phyloP scores from a whole-genome alignment of 257 asterid genomes.

The Fraxinus quadrangulata region DNA sequence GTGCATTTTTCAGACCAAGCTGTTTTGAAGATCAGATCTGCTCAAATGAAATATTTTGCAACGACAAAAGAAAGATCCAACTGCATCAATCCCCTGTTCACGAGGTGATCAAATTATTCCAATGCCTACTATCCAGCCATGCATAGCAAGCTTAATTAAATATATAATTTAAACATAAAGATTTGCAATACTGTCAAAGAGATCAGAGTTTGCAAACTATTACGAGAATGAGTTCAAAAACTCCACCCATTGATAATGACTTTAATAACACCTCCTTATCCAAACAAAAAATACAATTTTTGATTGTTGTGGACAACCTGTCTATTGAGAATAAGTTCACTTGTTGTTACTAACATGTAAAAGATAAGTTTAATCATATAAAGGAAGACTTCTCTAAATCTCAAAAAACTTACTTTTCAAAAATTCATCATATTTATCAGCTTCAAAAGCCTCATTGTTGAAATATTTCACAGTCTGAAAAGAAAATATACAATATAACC shows the following conservation, averaged over 20 bases:
- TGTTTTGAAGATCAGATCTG: not conserved
- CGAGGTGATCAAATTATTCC: slow-evolving; percentile 5
- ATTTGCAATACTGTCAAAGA: not conserved
- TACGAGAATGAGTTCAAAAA: not conserved
- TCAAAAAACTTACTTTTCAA: slow-evolving; percentile 68
- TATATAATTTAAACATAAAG: not conserved
- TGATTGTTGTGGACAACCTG: not conserved
- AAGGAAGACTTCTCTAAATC: slow-evolving; percentile 18
- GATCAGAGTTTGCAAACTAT: not conserved
- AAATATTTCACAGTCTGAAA: slow-evolving; percentile 96
- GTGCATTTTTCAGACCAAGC: slow-evolving; percentile 7
- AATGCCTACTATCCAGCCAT: slow-evolving; percentile 12
- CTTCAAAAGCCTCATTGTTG: slow-evolving; percentile 88
- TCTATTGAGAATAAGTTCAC: not conserved
- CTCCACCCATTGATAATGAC: not conserved
- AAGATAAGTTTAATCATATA: slow-evolving; percentile 16
- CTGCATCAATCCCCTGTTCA: not conserved
- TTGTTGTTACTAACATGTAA: not conserved
- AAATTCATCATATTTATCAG: slow-evolving; percentile 83
- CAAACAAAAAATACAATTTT: not conserved
- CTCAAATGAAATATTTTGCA: slow-evolving; percentile 11
- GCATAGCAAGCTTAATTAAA: not conserved
- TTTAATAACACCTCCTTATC: not conserved
- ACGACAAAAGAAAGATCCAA: not conserved
- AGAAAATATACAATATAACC: slow-evolving; percentile 21